Percentiles rank a stretch among this genome's conserved stretches.
Conservation (phyloP, 192 early-diverging fungal genomes). For the Mortierella hygrophila region DNA sequence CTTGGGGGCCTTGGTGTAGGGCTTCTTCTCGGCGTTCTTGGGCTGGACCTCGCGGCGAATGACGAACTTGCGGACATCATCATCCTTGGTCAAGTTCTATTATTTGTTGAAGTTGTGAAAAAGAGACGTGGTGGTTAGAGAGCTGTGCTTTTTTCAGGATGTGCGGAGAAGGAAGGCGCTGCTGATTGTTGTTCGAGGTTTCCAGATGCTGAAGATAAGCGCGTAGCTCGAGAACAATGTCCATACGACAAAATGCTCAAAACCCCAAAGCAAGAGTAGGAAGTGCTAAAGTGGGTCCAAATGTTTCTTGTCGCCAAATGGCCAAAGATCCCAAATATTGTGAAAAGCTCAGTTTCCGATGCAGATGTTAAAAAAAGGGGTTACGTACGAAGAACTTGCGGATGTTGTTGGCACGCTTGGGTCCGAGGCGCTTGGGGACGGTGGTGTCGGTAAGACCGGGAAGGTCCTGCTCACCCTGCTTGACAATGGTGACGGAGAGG, state of each 20-base stretch:
- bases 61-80: conserved; percentile 99
- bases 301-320: background rate
- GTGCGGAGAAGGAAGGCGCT: too few species aligned
- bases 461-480: conserved; percentile 97
- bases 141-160: background rate
- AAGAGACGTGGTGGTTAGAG: background rate
- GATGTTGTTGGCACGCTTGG: conserved; percentile 99
- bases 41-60: conserved; percentile 96
- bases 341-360: background rate
- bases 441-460: conserved; percentile 94
- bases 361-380: background rate
- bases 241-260: background rate
- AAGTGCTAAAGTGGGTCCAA: background rate
- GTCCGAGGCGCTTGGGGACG: conserved; percentile 97
- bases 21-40: conserved; percentile 92
- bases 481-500: conserved; percentile 94
- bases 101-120: background rate
- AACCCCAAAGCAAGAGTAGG: background rate
- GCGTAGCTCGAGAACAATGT: background rate
- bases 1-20: conserved; percentile 95
- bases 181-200: too few species aligned
- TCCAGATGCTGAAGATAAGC: too few species aligned
- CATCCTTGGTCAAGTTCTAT: conserved; percentile 94
- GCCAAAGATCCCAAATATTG: background rate
- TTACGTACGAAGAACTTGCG: conserved; percentile 94